These are phyloP conservation scores for Pseudomassariella vexata DNA, from an alignment of 2,329 filamentous ascomycete genomes.

Conservation along the genomic window DNA sequence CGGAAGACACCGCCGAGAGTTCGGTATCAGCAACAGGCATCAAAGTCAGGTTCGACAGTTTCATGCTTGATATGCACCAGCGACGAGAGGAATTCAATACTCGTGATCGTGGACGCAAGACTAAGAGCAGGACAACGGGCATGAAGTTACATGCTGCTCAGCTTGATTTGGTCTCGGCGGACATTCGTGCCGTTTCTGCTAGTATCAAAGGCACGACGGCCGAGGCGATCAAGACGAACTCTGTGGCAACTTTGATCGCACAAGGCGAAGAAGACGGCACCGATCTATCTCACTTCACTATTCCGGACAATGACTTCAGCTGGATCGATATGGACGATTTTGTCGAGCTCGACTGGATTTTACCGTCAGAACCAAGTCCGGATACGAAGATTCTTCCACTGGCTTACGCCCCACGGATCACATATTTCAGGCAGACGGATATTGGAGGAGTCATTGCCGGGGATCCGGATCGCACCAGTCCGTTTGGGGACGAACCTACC, in stretches of 20 bases:
- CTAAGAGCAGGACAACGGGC: constrained; percentile 75
- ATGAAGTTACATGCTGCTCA: constrained; percentile 97
- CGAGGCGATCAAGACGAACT: constrained; percentile 65
- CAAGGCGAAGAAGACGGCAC: constrained; percentile 52
- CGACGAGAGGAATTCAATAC: constrained; percentile 87
- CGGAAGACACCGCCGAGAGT: constrained; percentile 72
- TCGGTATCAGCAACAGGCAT: constrained; percentile 89
- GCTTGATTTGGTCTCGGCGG: constrained; percentile 83
- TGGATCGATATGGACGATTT: constrained; percentile 99
- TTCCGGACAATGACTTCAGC: constrained; percentile 88
- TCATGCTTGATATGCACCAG: constrained; percentile 95
- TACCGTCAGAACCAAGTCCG: constrained; percentile 83
- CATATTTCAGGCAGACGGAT: constrained; percentile 95
- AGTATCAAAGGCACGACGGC: constrained; percentile 75
- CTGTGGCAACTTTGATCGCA: constrained; percentile 42
- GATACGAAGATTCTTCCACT: constrained; percentile 92
- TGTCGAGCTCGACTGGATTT: constrained; percentile 93
- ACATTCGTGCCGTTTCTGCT: constrained; percentile 89
- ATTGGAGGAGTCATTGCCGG: constrained; percentile 74
- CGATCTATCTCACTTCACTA: constrained; percentile 84
- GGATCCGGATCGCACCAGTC: constrained; percentile 77
- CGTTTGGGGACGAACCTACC: constrained; percentile 88
- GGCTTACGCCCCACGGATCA: constrained; percentile 88
- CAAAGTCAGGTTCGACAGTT: constrained; percentile 92
- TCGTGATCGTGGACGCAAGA: constrained; percentile 68